Base-by-base conservation (phyloP, 345 rosid genomes). In the Gossypium rotundifolium region DNA sequence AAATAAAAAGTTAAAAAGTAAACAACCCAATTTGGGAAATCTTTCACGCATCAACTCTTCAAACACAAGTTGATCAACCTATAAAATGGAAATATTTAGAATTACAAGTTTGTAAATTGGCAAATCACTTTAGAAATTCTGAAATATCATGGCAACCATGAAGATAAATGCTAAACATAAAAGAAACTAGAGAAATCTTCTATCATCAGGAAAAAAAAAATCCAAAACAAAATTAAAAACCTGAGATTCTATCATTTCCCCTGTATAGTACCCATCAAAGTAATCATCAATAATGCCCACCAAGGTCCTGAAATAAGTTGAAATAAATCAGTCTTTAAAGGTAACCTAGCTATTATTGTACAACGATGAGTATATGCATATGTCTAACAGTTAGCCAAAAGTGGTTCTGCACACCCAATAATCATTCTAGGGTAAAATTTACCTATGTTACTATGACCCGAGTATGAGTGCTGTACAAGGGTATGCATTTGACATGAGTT, bases 1-100 rank as follows among this genome's bases (percentile, higher is more conserved):
- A 60, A 17, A 40, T 62, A 60, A 73, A 67, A 74, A 45, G 25
- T 60, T 33, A 45, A 66, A 71, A 76, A 77, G 83, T 60, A 77
- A 80, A 90, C 99, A 49, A 94, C 99, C 99, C 81, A 93, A 84
- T 84, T 83, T 95, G 27, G 99, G 99, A 79, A 95, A 91, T 81
- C 90, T 91, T 87, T 95, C 99, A 51, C 90, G 88, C 89, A 88
- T 84, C 81, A 95, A 75, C 77, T 95, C 99, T 85, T 93, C 98
- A 74, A 95, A 89, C 75, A 92, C 99, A 77, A 95, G 96, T 81
- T 95, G 98, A 80, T 95, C 99, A 75, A 95, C 99, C 99, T 95
- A 78, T 76, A 20, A 72, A 79, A 77, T 71, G 48, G 49, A 71
- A 72, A 45, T 57, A 75, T 45, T 13, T 57, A 44, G 70, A 77